These are phyloP conservation scores for Neurospora sp. DNA, from an alignment of 495 filamentous ascomycete species.

Conservation along the genomic window DNA sequence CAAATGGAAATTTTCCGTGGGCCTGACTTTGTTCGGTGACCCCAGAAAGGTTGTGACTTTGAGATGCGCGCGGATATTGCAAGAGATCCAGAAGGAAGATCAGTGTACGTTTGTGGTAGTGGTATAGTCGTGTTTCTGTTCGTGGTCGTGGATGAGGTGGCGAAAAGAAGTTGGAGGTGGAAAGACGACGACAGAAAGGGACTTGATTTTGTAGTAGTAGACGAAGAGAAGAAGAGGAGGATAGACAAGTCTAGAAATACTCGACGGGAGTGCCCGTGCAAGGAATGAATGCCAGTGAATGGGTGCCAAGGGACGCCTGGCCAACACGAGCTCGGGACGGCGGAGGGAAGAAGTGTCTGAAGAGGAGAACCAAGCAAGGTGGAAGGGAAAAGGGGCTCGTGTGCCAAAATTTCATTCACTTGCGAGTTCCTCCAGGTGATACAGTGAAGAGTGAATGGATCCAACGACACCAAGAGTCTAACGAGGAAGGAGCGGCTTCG, in stretches of 20 bases:
- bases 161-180: not conserved
- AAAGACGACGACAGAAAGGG: not conserved
- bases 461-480: not conserved
- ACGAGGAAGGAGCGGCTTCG: not conserved
- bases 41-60: not conserved
- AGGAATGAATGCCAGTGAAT: not conserved
- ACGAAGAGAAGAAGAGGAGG: not conserved
- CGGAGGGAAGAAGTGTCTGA: not conserved
- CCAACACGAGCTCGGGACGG: not conserved
- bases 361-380: not conserved
- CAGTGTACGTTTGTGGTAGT: not conserved
- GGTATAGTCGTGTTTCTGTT: not conserved
- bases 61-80: not conserved
- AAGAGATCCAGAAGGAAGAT: not conserved
- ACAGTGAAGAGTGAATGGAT: not conserved
- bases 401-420: not conserved
- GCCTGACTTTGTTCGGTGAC: not conserved
- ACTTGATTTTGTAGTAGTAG: not conserved
- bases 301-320: not conserved
- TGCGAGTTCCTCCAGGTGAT: not conserved
- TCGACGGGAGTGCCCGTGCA: not conserved
- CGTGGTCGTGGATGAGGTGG: not conserved
- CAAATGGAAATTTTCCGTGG: not conserved
- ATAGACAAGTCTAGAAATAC: no score
- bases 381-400: not conserved